These are phyloP conservation scores for Apiosordaria backusii DNA, from an alignment of 495 filamentous ascomycete species.

Conservation along the genomic window DNA sequence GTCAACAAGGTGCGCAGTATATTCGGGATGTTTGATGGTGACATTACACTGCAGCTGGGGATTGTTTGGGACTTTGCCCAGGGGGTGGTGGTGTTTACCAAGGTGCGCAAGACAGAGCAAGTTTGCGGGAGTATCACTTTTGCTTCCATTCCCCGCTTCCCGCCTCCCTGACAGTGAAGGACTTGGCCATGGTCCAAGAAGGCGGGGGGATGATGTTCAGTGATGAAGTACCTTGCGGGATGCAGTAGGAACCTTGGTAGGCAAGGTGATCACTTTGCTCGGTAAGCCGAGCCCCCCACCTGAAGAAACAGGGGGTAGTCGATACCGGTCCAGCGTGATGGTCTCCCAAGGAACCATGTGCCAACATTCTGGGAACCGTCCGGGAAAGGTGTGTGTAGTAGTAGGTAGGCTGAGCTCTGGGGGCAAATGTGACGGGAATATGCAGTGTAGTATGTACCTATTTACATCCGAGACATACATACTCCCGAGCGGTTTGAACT, in stretches of 20 bases:
- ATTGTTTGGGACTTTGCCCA: neutral
- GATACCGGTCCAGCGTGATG: neutral
- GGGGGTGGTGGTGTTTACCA: neutral
- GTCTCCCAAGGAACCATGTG: neutral
- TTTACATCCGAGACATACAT: too few relatives aligned
- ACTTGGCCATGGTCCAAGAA: too few relatives aligned
- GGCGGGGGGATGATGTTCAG: neutral
- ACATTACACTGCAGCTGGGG: neutral
- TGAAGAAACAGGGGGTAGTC: neutral
- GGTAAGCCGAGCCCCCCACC: too few relatives aligned
- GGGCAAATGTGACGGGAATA: neutral
- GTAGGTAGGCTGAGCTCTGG: neutral
- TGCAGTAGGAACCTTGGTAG: conserved; percentile 1
- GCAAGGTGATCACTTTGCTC: neutral
- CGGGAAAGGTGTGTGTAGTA: neutral
- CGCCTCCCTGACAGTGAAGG: too few relatives aligned
- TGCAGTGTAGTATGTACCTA: too few relatives aligned
- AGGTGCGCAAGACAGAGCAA: conserved; percentile 4
- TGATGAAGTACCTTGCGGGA: neutral
- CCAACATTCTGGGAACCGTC: neutral
- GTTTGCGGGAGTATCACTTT: conserved; percentile 8
- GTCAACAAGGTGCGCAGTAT: neutral
- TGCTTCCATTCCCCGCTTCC: too few relatives aligned
- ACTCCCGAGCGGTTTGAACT: too few relatives aligned
- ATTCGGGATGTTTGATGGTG: neutral